Percentiles rank a stretch among this genome's conserved stretches.
Conservation (phyloP, 495 filamentous ascomycete species). For the Hypomontagnella monticulosa region DNA sequence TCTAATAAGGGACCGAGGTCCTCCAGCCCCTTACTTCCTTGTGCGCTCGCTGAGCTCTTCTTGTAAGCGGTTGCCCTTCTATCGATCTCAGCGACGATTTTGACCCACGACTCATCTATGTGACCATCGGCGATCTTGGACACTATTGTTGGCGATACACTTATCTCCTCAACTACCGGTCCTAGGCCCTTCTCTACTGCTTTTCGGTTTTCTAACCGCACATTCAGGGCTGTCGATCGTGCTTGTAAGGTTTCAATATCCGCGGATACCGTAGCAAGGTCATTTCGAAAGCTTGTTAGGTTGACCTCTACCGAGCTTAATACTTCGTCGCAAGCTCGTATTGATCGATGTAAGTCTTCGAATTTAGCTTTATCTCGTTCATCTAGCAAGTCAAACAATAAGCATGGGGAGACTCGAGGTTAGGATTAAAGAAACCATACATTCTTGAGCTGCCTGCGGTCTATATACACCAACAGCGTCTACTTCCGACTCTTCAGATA, state of each 20-base stretch:
- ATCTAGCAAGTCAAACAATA: conserved; percentile 58
- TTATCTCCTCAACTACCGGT: conserved; percentile 91
- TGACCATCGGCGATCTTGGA: conserved; percentile 84
- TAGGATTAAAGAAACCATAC: conserved; percentile 54
- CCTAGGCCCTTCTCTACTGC: conserved; percentile 88
- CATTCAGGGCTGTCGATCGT: conserved; percentile 82
- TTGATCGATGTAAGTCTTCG: conserved; percentile 89
- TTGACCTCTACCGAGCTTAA: conserved; percentile 92
- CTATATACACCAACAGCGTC: conserved; percentile 61
- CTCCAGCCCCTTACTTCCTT: conserved; percentile 74
- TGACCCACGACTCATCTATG: conserved; percentile 91
- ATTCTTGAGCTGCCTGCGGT: conserved; percentile 79
- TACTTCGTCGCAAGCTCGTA: conserved; percentile 90
- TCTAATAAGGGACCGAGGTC: conserved; percentile 88
- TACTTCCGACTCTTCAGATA: conserved; percentile 51
- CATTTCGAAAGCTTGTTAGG: conserved; percentile 88
- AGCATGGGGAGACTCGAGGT: conserved; percentile 35
- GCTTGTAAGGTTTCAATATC: conserved; percentile 95
- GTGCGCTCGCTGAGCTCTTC: conserved; percentile 65
- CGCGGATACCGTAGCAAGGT: conserved; percentile 87
- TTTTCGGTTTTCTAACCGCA: conserved; percentile 88
- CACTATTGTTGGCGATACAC: conserved; percentile 82
- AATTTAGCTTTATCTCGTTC: conserved; percentile 89
- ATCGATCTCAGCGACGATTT: conserved; percentile 84
- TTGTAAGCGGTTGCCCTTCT: conserved; percentile 77